A percentile compares a stretch with the other conserved stretches of the same genome.
Conservation (phyloP, 2,329 filamentous ascomycete species). For the Trichoderma afroharzianum region DNA sequence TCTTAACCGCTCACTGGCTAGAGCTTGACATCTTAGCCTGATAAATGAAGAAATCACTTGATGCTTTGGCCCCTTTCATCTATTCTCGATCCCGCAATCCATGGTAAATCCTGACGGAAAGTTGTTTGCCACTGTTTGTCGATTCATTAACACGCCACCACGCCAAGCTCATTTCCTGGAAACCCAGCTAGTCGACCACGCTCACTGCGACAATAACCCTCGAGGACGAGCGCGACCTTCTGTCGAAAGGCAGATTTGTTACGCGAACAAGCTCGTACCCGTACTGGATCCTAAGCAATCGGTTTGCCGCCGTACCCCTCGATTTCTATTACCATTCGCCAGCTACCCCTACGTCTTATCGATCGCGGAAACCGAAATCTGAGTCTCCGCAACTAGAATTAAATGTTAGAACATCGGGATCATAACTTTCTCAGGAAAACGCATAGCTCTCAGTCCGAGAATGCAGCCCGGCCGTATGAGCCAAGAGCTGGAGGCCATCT, state of each 20-base stretch:
- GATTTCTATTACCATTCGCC: background rate
- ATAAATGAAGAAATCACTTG: background rate
- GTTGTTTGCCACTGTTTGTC: background rate
- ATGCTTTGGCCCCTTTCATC: background rate
- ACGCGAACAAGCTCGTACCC: background rate
- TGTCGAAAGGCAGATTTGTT: background rate
- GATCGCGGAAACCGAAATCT: background rate
- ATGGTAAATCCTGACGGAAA: background rate
- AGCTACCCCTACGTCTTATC: background rate
- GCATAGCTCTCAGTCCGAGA: background rate
- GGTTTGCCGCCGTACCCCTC: background rate
- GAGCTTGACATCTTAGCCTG: background rate
- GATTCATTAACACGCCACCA: background rate
- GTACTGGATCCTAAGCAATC: background rate
- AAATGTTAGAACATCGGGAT: conserved; percentile 19
- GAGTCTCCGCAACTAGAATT: background rate
- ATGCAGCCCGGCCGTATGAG: conserved; percentile 38
- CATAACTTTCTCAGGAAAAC: background rate
- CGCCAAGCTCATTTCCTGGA: background rate
- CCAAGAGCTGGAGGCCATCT: conserved; percentile 59
- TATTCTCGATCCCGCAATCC: background rate
- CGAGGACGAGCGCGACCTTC: background rate
- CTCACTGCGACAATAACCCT: background rate
- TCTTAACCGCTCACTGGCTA: background rate
- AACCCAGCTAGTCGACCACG: background rate